Conservation (phyloP, 2,329 filamentous ascomycete species). For the Alternaria metachromatica region DNA sequence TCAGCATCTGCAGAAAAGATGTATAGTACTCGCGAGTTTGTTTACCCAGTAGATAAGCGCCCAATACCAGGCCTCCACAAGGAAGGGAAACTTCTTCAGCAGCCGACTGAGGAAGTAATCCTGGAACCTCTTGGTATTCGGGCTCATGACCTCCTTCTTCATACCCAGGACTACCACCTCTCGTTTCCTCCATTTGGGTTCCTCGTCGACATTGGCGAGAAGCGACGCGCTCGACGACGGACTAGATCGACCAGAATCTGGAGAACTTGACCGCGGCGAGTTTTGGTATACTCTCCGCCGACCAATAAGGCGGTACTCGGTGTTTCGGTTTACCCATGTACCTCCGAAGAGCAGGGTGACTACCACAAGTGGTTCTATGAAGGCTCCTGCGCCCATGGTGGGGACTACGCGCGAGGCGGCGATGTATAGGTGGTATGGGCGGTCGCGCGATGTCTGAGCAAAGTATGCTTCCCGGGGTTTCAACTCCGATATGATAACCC, state of each 20-base stretch:
- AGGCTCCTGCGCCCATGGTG: slow-evolving; percentile 62
- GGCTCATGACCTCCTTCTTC: slow-evolving; percentile 60
- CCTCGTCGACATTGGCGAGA: slow-evolving; percentile 48
- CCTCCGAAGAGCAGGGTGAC: slow-evolving; percentile 66
- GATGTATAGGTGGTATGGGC: neutral
- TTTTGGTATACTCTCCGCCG: slow-evolving; percentile 26
- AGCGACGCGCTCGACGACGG: slow-evolving; percentile 53
- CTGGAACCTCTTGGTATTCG: slow-evolving; percentile 67
- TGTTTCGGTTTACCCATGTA: slow-evolving; percentile 66
- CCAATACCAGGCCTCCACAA: slow-evolving; percentile 81
- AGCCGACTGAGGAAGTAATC: slow-evolving; percentile 68
- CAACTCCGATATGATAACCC: neutral
- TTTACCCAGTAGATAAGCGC: slow-evolving; percentile 77
- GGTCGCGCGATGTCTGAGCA: neutral
- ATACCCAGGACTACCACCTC: slow-evolving; percentile 56
- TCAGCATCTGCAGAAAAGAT: neutral
- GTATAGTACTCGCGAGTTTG: neutral
- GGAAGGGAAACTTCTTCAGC: slow-evolving; percentile 71
- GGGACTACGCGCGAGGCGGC: slow-evolving; percentile 1
- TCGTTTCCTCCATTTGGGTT: slow-evolving; percentile 58
- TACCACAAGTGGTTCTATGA: slow-evolving; percentile 68
- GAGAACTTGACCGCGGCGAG: slow-evolving; percentile 47
- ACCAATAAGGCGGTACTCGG: slow-evolving; percentile 46
- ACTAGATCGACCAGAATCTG: slow-evolving; percentile 52
- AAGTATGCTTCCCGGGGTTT: neutral